Evolutionary conservation across 176 grass and related monocot species (phyloP).

Genomic region (Bromus sterilis): DNA sequence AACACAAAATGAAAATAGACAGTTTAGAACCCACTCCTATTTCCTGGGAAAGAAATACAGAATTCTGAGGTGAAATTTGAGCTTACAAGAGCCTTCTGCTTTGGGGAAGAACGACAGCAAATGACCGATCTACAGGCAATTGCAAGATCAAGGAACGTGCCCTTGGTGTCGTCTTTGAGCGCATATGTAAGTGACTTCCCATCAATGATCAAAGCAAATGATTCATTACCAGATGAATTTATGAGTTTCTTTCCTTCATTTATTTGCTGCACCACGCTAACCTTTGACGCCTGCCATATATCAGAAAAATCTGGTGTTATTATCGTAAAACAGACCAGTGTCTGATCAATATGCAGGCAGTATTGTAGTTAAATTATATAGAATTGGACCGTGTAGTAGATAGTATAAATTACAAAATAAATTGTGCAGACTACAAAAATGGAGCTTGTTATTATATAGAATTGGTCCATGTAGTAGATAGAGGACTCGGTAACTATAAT

Average conservation of each 20-base stretch:
- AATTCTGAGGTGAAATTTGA: not conserved
- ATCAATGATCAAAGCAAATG: conserved; percentile 81
- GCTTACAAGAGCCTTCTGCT: conserved; percentile 91
- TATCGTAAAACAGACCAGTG: not conserved
- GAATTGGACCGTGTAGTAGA: not conserved
- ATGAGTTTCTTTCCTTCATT: conserved; percentile 38
- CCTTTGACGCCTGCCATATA: conserved; percentile 48
- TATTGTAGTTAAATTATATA: not conserved
- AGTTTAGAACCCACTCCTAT: not conserved
- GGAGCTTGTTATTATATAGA: too few species aligned
- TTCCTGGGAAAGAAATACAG: not conserved
- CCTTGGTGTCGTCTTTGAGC: conserved; percentile 44
- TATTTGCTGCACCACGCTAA: conserved; percentile 49
- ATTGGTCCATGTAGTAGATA: not conserved
- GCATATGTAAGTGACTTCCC: conserved; percentile 85
- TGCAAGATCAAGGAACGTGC: conserved; percentile 57
- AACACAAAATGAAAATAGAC: not conserved
- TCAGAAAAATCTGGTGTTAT: not conserved
- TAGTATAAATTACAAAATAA: not conserved
- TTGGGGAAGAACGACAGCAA: conserved; percentile 90
- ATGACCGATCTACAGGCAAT: conserved; percentile 66
- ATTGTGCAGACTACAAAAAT: not conserved
- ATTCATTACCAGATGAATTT: conserved; percentile 33
- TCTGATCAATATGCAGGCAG: not conserved
- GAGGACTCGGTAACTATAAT: not conserved